Percentiles rank a stretch among this genome's conserved stretches.
phyloP scores from a whole-genome alignment of 305 asterid genomes.

The Nicotiana rustica region DNA sequence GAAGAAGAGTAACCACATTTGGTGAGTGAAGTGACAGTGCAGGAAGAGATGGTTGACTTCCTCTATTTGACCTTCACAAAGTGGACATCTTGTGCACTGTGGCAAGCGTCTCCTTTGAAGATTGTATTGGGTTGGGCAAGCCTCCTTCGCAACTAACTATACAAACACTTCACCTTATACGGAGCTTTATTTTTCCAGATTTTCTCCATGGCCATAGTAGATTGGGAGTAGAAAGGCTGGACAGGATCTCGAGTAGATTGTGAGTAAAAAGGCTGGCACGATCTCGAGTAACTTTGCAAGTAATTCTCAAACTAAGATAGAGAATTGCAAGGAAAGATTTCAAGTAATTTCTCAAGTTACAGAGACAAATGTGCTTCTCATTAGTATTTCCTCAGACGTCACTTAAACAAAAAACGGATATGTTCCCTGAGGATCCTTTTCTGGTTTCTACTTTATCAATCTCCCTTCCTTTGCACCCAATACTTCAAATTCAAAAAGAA shows the following conservation, averaged over 20 bases:
- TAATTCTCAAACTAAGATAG: conserved; percentile 12
- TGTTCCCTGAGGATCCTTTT: neutral
- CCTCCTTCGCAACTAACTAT: conserved; percentile 9
- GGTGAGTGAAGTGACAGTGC: conserved; percentile 2
- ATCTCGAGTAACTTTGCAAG: neutral
- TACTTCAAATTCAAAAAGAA: neutral
- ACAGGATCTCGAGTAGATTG: neutral
- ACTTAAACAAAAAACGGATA: neutral
- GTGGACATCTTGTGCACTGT: neutral
- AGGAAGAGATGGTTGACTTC: neutral
- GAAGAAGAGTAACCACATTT: conserved; percentile 1
- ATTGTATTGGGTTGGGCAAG: neutral
- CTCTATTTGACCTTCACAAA: conserved; percentile 7
- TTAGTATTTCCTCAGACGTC: neutral
- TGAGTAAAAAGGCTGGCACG: neutral
- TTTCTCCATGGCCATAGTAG: neutral
- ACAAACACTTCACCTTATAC: neutral
- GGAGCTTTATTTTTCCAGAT: neutral
- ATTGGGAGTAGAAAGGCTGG: neutral
- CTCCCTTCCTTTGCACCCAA: neutral
- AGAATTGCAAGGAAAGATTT: neutral
- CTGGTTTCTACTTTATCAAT: neutral
- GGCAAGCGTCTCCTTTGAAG: neutral
- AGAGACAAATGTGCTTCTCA: neutral
- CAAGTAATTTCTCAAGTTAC: conserved; percentile 4